A percentile compares a stretch with the other conserved stretches of the same genome.
These are phyloP conservation scores for Diaporthe amygdali DNA, from an alignment of 2,329 filamentous ascomycete genomes.

Conservation along the genomic window DNA sequence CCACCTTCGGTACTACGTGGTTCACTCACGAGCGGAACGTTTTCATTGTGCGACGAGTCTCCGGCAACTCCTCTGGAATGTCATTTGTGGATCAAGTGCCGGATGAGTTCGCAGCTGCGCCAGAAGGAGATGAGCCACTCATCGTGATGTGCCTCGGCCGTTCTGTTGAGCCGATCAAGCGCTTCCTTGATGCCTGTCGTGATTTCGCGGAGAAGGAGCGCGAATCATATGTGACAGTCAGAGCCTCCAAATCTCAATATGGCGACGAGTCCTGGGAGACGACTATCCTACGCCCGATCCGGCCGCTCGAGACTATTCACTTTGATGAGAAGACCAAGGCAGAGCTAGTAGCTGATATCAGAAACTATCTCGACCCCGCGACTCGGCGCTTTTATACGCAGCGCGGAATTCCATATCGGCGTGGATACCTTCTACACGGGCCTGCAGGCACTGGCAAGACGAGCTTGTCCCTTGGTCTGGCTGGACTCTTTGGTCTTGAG, in stretches of 20 bases:
- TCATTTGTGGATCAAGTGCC: slow-evolving; percentile 29
- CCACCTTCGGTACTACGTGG: slow-evolving; percentile 43
- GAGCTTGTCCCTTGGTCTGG: slow-evolving; percentile 76
- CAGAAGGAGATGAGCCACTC: slow-evolving; percentile 42
- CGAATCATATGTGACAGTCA: slow-evolving; percentile 41
- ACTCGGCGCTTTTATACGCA: slow-evolving; percentile 70
- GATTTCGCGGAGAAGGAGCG: slow-evolving; percentile 40
- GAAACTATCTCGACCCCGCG: slow-evolving; percentile 65
- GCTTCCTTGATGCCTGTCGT: slow-evolving; percentile 36
- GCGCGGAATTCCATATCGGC: slow-evolving; percentile 75
- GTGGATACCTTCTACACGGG: slow-evolving; percentile 75
- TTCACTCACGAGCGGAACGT: slow-evolving; percentile 39
- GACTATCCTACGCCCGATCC: slow-evolving; percentile 39
- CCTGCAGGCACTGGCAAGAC: slow-evolving; percentile 79
- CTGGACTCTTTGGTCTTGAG: slow-evolving; percentile 73
- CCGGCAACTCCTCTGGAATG: slow-evolving; percentile 25
- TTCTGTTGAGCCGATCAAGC: slow-evolving; percentile 37
- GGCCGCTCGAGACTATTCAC: slow-evolving; percentile 41
- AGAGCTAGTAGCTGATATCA: slow-evolving; percentile 71
- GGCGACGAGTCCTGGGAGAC: slow-evolving; percentile 39
- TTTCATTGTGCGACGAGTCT: slow-evolving; percentile 42
- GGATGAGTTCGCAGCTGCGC: slow-evolving; percentile 39
- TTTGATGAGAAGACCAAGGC: slow-evolving; percentile 55
- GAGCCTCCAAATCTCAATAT: slow-evolving; percentile 34
- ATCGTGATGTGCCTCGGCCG: slow-evolving; percentile 45